Evolutionary conservation across 192 early-diverging fungal genomes (phyloP), one percentile per base, ranked within the genome.

Genomic region (Mortierella antarctica): DNA sequence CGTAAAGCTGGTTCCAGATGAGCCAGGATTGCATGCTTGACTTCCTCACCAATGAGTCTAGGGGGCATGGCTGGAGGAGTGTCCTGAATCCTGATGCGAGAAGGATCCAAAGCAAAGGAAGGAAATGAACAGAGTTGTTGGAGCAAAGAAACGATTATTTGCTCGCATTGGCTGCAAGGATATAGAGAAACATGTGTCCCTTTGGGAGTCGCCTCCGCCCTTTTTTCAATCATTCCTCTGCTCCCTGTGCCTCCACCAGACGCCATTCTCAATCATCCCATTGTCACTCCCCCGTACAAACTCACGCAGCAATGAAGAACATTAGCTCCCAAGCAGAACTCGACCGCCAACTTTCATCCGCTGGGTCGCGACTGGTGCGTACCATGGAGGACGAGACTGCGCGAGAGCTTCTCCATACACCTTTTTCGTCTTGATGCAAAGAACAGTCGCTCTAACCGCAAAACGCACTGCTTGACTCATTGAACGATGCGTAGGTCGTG

Each of bases 251-350:
- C 14, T 51, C 21, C 21, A 41, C 10, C 61, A 44, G 17, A 49
- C 61, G 14, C 13, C 52, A 23, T 11, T 13, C 40, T 18, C n/a
- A 51, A 39, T 42, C 47, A 8, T 20, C 42, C 65, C 48, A 31
- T 39, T 18, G 8, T 10, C 1, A 52, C 11, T 7, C 45, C 18
- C 42, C 23, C 66, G 57, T 23, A 21, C 21, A 21, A 44, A 21
- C 39, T 13, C 23, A 13, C 42, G 6, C 21, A 46, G 62, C 10
- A 23, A 76, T 76, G 74, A 76, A 76, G 45, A 76, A 57, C 67
- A 64, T 76, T 31, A n/a, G 53, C 23, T 76, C 74, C 4, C 65
- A 76, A 31, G 59, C 66, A 46, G 67, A 76, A 47, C 74, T 76
- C 46, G 58, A 76, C 55, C 69, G 60, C 10, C 51, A 50, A 1